Evolutionary conservation across 805 yeast genomes (phyloP).

Genomic region (Hanseniaspora vineae): DNA sequence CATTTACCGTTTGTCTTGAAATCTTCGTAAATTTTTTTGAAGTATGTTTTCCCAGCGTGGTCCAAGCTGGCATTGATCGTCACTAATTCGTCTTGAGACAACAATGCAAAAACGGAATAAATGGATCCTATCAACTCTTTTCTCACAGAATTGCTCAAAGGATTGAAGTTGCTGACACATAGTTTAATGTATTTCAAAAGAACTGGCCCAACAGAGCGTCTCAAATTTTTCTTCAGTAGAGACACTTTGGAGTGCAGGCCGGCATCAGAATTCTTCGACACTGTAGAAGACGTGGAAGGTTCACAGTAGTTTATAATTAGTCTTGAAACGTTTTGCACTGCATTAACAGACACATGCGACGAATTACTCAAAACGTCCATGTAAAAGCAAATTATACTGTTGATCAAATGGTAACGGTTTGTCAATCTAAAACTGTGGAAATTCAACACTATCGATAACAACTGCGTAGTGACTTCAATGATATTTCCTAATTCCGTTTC

Average conservation of each 20-base stretch:
- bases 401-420: constrained; percentile 59
- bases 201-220: constrained; percentile 45
- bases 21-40: constrained; percentile 53
- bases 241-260: constrained; percentile 41
- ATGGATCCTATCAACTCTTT: constrained; percentile 42
- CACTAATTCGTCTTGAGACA: constrained; percentile 54
- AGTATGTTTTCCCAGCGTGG: constrained; percentile 51
- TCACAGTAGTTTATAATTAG: constrained; percentile 60
- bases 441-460: constrained; percentile 48
- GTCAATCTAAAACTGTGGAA: constrained; percentile 59
- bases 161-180: constrained; percentile 8
- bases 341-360: constrained; percentile 13
- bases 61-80: constrained; percentile 56
- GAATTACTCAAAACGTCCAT: constrained; percentile 26
- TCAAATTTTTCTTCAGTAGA: constrained; percentile 42
- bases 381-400: constrained; percentile 34
- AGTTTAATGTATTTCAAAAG: constrained; percentile 48
- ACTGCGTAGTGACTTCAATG: constrained; percentile 31
- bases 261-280: constrained; percentile 17
- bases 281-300: constrained; percentile 29
- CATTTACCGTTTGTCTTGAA: constrained; percentile 74
- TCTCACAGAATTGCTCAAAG: constrained; percentile 23
- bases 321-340: constrained; percentile 42
- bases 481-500: constrained; percentile 3
- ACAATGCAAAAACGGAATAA: constrained; percentile 51